phyloP scores from a whole-genome alignment of 208 protist species.

The Naegleria fowleri region DNA sequence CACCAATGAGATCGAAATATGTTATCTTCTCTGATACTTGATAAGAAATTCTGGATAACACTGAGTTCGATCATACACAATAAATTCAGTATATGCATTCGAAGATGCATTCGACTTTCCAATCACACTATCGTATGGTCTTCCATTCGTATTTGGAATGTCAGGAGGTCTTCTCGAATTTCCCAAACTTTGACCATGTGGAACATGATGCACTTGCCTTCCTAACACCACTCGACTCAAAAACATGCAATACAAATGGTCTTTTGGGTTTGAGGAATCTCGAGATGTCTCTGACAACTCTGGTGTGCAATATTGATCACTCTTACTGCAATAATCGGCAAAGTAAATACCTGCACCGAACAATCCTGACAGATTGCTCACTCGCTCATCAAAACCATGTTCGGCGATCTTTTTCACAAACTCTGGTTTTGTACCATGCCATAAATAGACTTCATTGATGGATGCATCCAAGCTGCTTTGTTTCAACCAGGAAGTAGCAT shows the following conservation, averaged over 20 bases:
- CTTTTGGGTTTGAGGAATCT: background rate
- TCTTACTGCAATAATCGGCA: background rate
- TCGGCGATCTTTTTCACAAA: background rate
- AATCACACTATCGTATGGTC: background rate
- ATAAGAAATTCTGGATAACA: background rate
- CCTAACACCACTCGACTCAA: background rate
- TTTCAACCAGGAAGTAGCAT: background rate
- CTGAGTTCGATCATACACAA: background rate
- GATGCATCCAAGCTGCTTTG: background rate
- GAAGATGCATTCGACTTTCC: background rate
- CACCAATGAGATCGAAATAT: no score
- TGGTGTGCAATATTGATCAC: background rate
- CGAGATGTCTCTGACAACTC: no score
- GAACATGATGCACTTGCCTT: background rate
- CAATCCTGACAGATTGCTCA: background rate
- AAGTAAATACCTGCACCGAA: background rate
- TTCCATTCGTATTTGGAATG: background rate
- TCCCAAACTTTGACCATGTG: background rate
- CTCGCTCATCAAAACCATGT: background rate
- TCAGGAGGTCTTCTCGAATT: background rate
- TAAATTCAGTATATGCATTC: background rate
- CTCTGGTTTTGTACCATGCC: background rate
- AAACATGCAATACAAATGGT: background rate
- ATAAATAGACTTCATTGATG: background rate
- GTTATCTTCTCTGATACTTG: background rate